Base-by-base conservation (phyloP, 495 filamentous ascomycete genomes). In the Penicillium argentinense region DNA sequence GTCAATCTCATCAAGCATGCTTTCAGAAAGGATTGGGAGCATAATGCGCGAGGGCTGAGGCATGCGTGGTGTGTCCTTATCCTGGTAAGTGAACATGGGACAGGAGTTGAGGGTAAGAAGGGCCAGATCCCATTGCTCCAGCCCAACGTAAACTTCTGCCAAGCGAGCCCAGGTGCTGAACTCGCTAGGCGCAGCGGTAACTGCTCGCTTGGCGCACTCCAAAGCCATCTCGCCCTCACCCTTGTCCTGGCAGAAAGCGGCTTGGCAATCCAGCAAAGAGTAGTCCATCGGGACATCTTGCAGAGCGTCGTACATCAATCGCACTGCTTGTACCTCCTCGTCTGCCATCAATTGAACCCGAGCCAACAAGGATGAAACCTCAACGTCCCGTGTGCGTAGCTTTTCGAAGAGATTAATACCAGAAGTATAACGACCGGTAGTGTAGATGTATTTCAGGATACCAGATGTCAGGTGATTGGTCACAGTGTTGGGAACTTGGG, bases 81-180 rank as follows among this genome's bases (percentile, higher is more conserved):
- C 93, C 63, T 97, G 92, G 67, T 97, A 97, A 6, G 93, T 97
- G 64, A 98, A 98, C 93, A 98, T 98, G 3, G 93, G 93, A 52
- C 95, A 98, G 3, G 92, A 97, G 68, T 98, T 98, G n/a, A 98
- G 76, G 4, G 95, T 98, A 7, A 96, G 81, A 13, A 98, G 77
- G 2, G 95, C 93, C 27, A 87, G 59, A 55, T 97, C 93, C 88
- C 92, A 98, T 63, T 91, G 86, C 65, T 98, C 93, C 59, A 95
- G 74, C 33, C 83, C 78, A 39, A 97, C 84, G 47, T 97, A 98
- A 16, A 97, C 83, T 61, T 97, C 89, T 3, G 91, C 92, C 40
- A 98, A 67, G 45, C 91, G 77, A 39, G 93, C 95, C 93, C 93
- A 98, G 2, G 93, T 97, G 11, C 88, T 89, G 61, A 97, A 97